Base-by-base conservation (phyloP, 148 eudicot species). In the Rheum nobile region DNA sequence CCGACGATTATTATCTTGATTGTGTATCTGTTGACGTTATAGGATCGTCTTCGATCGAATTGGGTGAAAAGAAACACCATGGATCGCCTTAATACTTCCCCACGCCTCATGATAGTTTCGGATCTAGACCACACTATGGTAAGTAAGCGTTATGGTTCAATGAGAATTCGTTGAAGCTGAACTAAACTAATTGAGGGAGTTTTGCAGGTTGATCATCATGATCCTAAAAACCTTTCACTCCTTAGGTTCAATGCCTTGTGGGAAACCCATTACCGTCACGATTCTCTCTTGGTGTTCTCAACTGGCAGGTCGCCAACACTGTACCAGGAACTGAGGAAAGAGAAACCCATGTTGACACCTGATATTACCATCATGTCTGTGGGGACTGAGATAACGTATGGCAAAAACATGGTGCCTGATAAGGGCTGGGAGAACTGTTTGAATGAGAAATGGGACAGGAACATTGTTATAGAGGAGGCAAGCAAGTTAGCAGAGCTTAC, bases 91-190 rank as follows among this genome's bases (percentile, higher is more conserved):
- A 83, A 26, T 59, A 47, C 80, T 44, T 79, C 88, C 44, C 88
- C 92, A 0, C 88, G 86, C 42, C 77, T 88, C 38, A 88, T 88
- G 92, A 83, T 88, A n/a, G 92, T 88, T 69, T 88, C 92, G 0
- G 92, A 88, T 83, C 89, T 88, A 65, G 92, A 88, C 76, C 92
- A 88, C 75, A 88, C 92, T 31, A 88, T 88, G 92, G 92, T 88
- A 28, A 17, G 82, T 65, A 6, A 17, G 1, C 6, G 14, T 16
- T n/a, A 35, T n/a, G 17, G 1, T 57, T 26, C 14, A 26, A 57
- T 24, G 65, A 26, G 31, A 57, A 0, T 57, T 12, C 13, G 65
- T 57, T 57, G 65, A 57, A 57, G 26, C 26, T 57, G 65, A 57
- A 57, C 26, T 24, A 4, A n/a, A n/a, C n/a, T n/a, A n/a, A n/a